These are phyloP conservation scores for Ophiosphaerella narmari DNA, from an alignment of 2,329 filamentous ascomycete genomes.

Conservation along the genomic window DNA sequence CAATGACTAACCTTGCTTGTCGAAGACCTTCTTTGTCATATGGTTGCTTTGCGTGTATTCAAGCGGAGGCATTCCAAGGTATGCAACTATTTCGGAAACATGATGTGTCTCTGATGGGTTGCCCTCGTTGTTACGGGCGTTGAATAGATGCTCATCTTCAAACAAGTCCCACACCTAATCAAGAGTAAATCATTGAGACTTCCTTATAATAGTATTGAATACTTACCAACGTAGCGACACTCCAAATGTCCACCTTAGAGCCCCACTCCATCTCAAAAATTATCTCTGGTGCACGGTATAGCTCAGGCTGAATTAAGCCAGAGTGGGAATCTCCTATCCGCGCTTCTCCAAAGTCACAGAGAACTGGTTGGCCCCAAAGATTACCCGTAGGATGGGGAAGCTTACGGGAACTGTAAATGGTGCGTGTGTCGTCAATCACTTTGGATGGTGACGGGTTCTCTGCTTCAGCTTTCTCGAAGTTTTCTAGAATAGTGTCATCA, in stretches of 20 bases:
- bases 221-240: slow-evolving; percentile 44
- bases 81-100: slow-evolving; percentile 39
- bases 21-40: slow-evolving; percentile 26
- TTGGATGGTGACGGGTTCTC: slow-evolving; percentile 47
- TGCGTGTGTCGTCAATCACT: slow-evolving; percentile 31
- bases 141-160: slow-evolving; percentile 42
- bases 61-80: slow-evolving; percentile 30
- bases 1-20: slow-evolving; percentile 28
- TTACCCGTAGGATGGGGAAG: slow-evolving; percentile 37
- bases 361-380: slow-evolving; percentile 40
- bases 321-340: slow-evolving; percentile 36
- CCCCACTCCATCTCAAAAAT: slow-evolving; percentile 46
- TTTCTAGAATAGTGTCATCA: slow-evolving; percentile 44
- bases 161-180: slow-evolving; percentile 47
- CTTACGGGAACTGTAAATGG: slow-evolving; percentile 24
- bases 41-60: slow-evolving; percentile 26
- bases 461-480: slow-evolving; percentile 43
- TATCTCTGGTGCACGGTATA: slow-evolving; percentile 49
- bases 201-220: slow-evolving; percentile 12
- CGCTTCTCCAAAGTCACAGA: slow-evolving; percentile 47
- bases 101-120: slow-evolving; percentile 32
- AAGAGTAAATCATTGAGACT: slow-evolving; percentile 15
- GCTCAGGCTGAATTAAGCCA: slow-evolving; percentile 42
- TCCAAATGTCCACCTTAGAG: slow-evolving; percentile 48
- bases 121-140: slow-evolving; percentile 26